Conservation (phyloP, 169 alveolate genomes). For the Plasmodium inui region DNA sequence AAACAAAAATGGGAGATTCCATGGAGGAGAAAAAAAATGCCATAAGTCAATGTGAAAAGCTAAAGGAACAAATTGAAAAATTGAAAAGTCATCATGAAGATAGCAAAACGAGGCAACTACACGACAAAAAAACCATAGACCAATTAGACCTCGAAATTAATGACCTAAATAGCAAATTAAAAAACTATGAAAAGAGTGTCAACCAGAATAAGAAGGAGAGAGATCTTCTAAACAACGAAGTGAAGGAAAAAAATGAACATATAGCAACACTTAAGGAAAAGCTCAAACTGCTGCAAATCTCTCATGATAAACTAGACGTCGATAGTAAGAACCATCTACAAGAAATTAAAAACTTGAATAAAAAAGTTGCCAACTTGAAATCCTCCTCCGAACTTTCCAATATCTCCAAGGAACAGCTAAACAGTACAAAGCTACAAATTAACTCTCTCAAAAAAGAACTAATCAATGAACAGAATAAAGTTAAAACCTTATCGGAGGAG, state of each 20-base stretch:
- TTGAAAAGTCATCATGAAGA: constrained; percentile 87
- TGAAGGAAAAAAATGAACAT: constrained; percentile 91
- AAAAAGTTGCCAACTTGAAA: constrained; percentile 82
- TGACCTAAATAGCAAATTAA: constrained; percentile 87
- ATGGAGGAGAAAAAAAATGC: constrained; percentile 88
- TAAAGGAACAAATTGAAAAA: constrained; percentile 85
- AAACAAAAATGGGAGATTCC: constrained; percentile 77
- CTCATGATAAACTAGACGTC: constrained; percentile 89
- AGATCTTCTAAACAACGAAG: constrained; percentile 87
- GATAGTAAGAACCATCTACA: constrained; percentile 82
- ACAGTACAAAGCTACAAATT: constrained; percentile 85
- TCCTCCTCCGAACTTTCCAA: constrained; percentile 86
- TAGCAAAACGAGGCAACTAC: constrained; percentile 85
- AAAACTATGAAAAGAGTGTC: constrained; percentile 87
- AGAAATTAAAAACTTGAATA: constrained; percentile 82
- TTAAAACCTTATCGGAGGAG: constrained; percentile 93
- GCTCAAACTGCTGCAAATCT: constrained; percentile 88
- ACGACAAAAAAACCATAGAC: constrained; percentile 87
- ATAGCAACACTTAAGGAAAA: constrained; percentile 89
- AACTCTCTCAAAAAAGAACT: constrained; percentile 82
- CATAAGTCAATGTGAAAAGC: constrained; percentile 82
- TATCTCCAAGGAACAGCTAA: constrained; percentile 88
- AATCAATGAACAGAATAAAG: constrained; percentile 91
- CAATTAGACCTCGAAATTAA: constrained; percentile 89
- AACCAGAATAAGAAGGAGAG: constrained; percentile 83